Evolutionary conservation across 495 filamentous ascomycete genomes (phyloP).

Genomic region (Penicillium dipodomyicola): DNA sequence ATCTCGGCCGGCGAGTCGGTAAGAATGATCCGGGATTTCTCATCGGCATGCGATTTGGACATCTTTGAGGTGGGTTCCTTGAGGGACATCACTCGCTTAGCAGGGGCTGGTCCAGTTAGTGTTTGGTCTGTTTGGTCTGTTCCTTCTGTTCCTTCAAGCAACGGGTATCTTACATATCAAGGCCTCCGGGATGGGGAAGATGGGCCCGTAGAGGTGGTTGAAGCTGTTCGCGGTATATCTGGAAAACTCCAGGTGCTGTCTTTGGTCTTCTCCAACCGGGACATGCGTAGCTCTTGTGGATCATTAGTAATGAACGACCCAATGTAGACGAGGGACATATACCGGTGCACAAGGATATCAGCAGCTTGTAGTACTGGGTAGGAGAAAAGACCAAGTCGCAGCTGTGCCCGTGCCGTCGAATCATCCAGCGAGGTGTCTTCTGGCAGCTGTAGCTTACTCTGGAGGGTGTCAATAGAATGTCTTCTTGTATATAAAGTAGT

Average conservation of each 20-base stretch:
- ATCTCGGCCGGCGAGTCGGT: constrained; percentile 65
- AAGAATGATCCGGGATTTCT: constrained; percentile 74
- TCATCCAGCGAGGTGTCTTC: constrained; percentile 54
- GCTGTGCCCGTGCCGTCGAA: constrained; percentile 49
- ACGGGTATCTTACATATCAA: constrained; percentile 62
- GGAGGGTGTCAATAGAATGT: constrained; percentile 12
- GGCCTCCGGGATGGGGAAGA: constrained; percentile 69
- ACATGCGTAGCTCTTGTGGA: constrained; percentile 77
- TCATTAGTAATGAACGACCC: not conserved
- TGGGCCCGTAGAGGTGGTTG: constrained; percentile 64
- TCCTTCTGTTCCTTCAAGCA: not conserved
- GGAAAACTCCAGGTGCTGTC: constrained; percentile 90
- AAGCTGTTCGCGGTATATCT: constrained; percentile 80
- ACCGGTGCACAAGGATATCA: constrained; percentile 86
- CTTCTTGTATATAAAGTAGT: not conserved
- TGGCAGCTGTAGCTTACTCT: constrained; percentile 68
- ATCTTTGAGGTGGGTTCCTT: constrained; percentile 75
- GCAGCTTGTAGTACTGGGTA: constrained; percentile 96
- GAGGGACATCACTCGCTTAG: constrained; percentile 87
- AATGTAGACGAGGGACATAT: constrained; percentile 14
- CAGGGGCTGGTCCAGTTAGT: constrained; percentile 53
- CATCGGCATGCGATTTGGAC: constrained; percentile 79
- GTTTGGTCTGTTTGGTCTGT: not conserved
- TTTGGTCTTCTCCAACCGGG: constrained; percentile 91
- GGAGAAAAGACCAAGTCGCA: constrained; percentile 91